These are phyloP conservation scores for Penicillium sp. DNA, from an alignment of 2,329 filamentous ascomycete species.

Conservation along the genomic window DNA sequence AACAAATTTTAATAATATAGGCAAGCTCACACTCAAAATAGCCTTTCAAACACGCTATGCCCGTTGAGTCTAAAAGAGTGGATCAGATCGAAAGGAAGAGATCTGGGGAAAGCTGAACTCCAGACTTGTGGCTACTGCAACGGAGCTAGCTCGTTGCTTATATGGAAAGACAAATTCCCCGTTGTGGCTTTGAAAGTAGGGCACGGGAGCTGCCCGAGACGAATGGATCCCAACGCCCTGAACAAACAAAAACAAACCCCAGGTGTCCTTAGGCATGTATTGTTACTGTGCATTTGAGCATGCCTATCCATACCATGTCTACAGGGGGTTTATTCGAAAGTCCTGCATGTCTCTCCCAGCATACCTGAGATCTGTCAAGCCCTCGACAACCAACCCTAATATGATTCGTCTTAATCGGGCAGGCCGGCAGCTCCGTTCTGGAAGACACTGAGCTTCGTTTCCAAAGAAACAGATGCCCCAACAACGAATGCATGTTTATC, in stretches of 20 bases:
- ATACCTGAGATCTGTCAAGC: background rate
- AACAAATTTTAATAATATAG: background rate
- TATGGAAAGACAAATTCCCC: constrained; percentile 9
- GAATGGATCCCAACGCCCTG: constrained; percentile 4
- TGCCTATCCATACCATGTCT: background rate
- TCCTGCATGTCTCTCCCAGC: background rate
- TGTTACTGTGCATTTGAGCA: background rate
- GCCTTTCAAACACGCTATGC: constrained; percentile 13
- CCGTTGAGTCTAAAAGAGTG: constrained; percentile 18
- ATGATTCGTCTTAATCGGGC: background rate
- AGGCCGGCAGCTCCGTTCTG: background rate
- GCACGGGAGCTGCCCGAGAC: constrained; percentile 10
- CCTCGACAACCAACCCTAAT: background rate
- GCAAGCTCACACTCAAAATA: constrained; percentile 5
- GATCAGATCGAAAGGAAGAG: constrained; percentile 13
- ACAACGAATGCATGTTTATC: background rate
- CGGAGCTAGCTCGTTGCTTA: constrained; percentile 10
- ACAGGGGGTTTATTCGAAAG: background rate
- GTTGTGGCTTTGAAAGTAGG: constrained; percentile 16
- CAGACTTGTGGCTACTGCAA: constrained; percentile 10
- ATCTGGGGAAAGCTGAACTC: constrained; percentile 20
- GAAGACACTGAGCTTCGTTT: constrained; percentile 1
- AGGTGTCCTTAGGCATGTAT: background rate
- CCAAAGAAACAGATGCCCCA: constrained; percentile 11
- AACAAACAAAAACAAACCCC: background rate